Conservation (phyloP, 2,329 filamentous ascomycete species). For the Penicillium crustosum region DNA sequence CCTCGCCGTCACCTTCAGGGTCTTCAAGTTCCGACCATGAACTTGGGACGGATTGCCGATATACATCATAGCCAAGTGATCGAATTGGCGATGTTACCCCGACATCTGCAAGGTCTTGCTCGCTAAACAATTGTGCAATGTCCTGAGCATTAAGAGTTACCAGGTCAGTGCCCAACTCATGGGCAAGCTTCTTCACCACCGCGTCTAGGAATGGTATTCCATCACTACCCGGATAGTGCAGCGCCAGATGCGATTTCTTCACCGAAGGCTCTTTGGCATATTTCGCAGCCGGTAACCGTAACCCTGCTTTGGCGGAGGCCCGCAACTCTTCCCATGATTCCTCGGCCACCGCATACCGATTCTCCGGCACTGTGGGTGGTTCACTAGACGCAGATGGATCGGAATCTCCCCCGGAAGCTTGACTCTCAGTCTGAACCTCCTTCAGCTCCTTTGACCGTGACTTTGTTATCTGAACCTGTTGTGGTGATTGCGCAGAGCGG, state of each 20-base stretch:
- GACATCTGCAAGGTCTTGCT: conserved; percentile 42
- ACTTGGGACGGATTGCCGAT: conserved; percentile 37
- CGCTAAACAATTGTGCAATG: conserved; percentile 45
- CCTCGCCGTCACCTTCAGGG: conserved; percentile 49
- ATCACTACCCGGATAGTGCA: conserved; percentile 60
- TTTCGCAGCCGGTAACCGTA: conserved; percentile 44
- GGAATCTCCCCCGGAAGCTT: conserved; percentile 29
- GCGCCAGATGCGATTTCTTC: conserved; percentile 56
- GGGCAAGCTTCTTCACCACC: conserved; percentile 64
- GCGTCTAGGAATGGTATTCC: conserved; percentile 57
- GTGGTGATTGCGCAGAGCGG: conserved; percentile 14
- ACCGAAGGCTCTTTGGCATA: conserved; percentile 50
- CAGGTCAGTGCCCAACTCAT: conserved; percentile 51
- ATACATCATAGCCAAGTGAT: conserved; percentile 57
- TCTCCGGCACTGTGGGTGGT: conserved; percentile 18
- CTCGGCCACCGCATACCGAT: conserved; percentile 43
- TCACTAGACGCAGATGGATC: conserved; percentile 22
- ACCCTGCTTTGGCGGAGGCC: conserved; percentile 52
- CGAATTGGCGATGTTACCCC: conserved; percentile 38
- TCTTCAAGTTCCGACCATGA: conserved; percentile 43
- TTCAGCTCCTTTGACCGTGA: conserved; percentile 19
- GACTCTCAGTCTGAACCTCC: conserved; percentile 9
- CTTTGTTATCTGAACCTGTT: conserved; percentile 31
- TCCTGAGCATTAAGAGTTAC: conserved; percentile 48
- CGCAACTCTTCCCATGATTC: conserved; percentile 51